These are phyloP conservation scores for Lachnellula cervina DNA, from an alignment of 2,329 filamentous ascomycete genomes.

Conservation along the genomic window DNA sequence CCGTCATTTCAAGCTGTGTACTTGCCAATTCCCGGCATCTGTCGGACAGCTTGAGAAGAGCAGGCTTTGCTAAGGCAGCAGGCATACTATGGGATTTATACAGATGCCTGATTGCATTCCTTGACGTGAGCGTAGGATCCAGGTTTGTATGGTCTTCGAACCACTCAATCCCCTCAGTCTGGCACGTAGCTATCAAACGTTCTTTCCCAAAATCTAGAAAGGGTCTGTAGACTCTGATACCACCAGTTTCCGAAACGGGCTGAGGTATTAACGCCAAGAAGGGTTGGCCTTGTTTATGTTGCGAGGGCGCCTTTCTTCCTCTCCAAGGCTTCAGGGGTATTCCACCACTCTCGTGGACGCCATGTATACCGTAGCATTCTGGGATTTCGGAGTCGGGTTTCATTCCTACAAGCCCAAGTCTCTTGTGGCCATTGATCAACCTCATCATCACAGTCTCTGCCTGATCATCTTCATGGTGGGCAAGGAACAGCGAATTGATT, in stretches of 20 bases:
- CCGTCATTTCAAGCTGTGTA: slow-evolving; percentile 47
- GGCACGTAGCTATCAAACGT: slow-evolving; percentile 69
- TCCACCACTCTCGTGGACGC: slow-evolving; percentile 60
- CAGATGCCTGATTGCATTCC: slow-evolving; percentile 76
- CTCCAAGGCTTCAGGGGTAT: not conserved
- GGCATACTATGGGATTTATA: slow-evolving; percentile 58
- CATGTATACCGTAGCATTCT: slow-evolving; percentile 72
- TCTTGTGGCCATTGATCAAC: slow-evolving; percentile 60
- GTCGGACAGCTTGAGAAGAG: slow-evolving; percentile 57
- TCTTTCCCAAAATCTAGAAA: slow-evolving; percentile 67
- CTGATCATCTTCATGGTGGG: slow-evolving; percentile 86
- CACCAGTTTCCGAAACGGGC: slow-evolving; percentile 50
- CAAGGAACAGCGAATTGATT: slow-evolving; percentile 64
- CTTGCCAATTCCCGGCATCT: slow-evolving; percentile 43
- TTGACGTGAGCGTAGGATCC: slow-evolving; percentile 68
- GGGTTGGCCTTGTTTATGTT: not conserved
- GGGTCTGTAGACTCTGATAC: slow-evolving; percentile 63
- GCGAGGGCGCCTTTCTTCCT: not conserved
- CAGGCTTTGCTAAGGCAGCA: slow-evolving; percentile 58
- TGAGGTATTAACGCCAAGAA: not conserved
- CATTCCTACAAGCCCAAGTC: slow-evolving; percentile 71
- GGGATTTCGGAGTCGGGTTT: slow-evolving; percentile 64
- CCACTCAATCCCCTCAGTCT: slow-evolving; percentile 63
- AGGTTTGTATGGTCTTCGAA: slow-evolving; percentile 82
- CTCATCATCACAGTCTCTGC: slow-evolving; percentile 86